Percentiles rank a stretch among this genome's conserved stretches.
These are phyloP conservation scores for Cladorrhinum sp. DNA, from an alignment of 2,329 filamentous ascomycete genomes.

Conservation along the genomic window DNA sequence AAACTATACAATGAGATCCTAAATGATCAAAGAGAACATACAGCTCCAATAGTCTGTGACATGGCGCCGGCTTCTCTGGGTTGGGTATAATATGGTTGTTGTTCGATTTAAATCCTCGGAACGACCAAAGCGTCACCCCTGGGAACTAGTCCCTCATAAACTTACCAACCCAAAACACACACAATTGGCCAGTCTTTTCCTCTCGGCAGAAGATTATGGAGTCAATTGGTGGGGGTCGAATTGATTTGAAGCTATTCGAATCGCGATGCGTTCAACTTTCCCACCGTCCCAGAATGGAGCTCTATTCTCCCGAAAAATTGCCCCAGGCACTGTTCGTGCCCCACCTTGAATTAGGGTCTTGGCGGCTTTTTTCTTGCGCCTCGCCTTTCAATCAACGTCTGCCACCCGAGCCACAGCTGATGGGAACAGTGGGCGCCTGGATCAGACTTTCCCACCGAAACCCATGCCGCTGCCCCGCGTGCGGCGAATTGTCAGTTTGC, in stretches of 20 bases:
- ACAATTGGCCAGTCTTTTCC: not conserved
- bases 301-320: not conserved
- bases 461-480: not conserved
- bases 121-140: constrained; percentile 14
- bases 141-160: constrained; percentile 35
- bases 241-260: not conserved
- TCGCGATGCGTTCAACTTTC: not conserved
- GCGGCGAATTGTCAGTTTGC: not conserved
- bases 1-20: constrained; percentile 5
- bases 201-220: not conserved
- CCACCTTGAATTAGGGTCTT: not conserved
- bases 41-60: constrained; percentile 77
- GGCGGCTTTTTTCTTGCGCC: not conserved
- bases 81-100: constrained; percentile 6
- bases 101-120: not conserved
- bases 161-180: not conserved
- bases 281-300: not conserved
- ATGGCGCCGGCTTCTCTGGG: constrained; percentile 44
- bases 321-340: not conserved
- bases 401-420: not conserved
- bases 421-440: not conserved
- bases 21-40: constrained; percentile 42
- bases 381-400: not conserved
- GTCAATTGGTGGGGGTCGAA: not conserved
- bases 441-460: not conserved